Conservation (phyloP, 2,329 filamentous ascomycete genomes). For the Claviceps sp. region DNA sequence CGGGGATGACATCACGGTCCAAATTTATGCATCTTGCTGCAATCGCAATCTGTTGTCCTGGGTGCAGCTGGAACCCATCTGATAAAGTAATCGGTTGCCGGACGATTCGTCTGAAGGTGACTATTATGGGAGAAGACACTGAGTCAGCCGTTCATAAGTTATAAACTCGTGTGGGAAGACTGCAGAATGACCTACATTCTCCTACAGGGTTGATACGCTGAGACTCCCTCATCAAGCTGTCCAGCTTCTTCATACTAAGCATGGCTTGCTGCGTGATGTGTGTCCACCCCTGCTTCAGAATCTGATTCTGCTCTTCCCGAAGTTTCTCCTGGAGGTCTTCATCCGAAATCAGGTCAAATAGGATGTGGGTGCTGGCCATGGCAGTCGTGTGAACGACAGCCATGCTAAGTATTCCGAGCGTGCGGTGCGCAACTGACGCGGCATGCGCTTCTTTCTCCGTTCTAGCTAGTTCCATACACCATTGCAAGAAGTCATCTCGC, state of each 20-base stretch:
- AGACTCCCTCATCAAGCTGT: constrained; percentile 11
- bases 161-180: background rate
- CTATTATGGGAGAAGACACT: background rate
- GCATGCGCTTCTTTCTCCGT: constrained; percentile 6
- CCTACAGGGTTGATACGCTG: constrained; percentile 10
- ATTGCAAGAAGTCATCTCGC: constrained; percentile 8
- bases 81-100: constrained; percentile 6
- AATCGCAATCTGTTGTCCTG: constrained; percentile 8
- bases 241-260: constrained; percentile 10
- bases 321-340: constrained; percentile 2
- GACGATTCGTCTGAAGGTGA: constrained; percentile 9
- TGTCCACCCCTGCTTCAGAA: constrained; percentile 4
- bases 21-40: constrained; percentile 6
- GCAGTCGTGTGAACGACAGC: constrained; percentile 10
- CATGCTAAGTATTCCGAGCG: constrained; percentile 9
- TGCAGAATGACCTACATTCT: constrained; percentile 3
- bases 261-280: constrained; percentile 8
- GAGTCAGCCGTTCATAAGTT: background rate
- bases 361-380: constrained; percentile 9
- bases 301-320: constrained; percentile 3
- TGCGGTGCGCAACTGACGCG: constrained; percentile 6
- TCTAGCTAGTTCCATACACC: constrained; percentile 8
- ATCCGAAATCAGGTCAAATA: constrained; percentile 7
- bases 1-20: constrained; percentile 1
- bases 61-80: constrained; percentile 6